Base-by-base conservation (phyloP, 768 basidiomycete species). In the Lactarius psammicola region DNA sequence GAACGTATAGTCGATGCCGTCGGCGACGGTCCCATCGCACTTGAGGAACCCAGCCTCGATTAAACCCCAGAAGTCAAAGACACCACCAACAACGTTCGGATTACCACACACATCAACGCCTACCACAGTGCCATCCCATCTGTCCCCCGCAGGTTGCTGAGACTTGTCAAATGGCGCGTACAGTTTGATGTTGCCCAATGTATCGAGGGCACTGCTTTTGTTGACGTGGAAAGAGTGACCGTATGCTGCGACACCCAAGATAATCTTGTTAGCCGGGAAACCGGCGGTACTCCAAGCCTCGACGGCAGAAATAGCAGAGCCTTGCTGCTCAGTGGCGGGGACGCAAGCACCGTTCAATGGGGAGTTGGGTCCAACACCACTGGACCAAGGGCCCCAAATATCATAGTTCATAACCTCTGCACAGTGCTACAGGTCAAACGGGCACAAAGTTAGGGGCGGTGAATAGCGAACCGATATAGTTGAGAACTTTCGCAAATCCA, bases 211-310 rank as follows among this genome's bases (percentile, higher is more conserved):
- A 40, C 76, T 69, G 23, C 65, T 69, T 4, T 73, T 55, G 9
- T 80, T 71, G 44, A 84, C 80, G 13, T 68, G 26, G 80, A 80
- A 95, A 26, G 91, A 86, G 76, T 93, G 93, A 0, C 92, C 92
- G 76, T 93, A 96, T 20, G 88, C 78, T 15, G 94, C 85, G 0
- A 96, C 86, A 60, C 94, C 95, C 8, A 98, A 84, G 33, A 94
- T 85, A 64, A 96, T 87, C 77, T 90, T 77, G 60, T 81, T 26
- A 15, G 10, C 0, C 0, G 68, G 69, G n/a, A 70, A 65, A 13
- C 64, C 64, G 8, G 69, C 69, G 10, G 13, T 20, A 8, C 28
- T 40, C 69, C 69, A 70, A 5, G 62, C 62, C 26, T 60, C 36
- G 3, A 70, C 64, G 26, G 56, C 69, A 0, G 69, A 65, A 17